These are phyloP conservation scores for Aspergillus ochraceoroseus DNA, from an alignment of 2,329 filamentous ascomycete genomes.

Conservation along the genomic window DNA sequence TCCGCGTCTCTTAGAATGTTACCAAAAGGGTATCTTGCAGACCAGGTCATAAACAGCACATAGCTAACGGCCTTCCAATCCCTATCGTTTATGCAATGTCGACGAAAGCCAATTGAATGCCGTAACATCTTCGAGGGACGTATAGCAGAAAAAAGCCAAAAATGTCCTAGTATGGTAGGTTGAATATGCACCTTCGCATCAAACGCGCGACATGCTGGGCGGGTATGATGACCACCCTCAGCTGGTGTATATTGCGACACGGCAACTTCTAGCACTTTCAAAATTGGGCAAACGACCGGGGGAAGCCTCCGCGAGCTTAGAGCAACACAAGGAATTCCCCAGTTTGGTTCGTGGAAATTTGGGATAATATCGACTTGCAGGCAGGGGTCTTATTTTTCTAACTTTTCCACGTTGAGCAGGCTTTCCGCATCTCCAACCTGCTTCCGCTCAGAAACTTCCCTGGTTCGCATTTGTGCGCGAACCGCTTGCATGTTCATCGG, in stretches of 20 bases:
- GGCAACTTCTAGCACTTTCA: too few species aligned
- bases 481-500: slow-evolving; percentile 52
- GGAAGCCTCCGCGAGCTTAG: too few species aligned
- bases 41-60: background rate
- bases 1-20: background rate
- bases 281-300: too few species aligned
- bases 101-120: background rate
- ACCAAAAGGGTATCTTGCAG: slow-evolving; percentile 7
- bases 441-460: slow-evolving; percentile 77
- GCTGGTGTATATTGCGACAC: too few species aligned
- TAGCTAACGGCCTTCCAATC: background rate
- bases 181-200: background rate
- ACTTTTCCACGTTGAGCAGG: slow-evolving; percentile 57
- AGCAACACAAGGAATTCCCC: background rate
- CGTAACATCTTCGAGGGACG: background rate
- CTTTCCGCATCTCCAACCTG: slow-evolving; percentile 86
- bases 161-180: background rate
- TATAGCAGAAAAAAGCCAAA: background rate
- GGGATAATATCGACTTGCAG: background rate
- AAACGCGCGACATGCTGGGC: too few species aligned
- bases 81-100: background rate
- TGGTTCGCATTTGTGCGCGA: slow-evolving; percentile 64
- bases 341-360: background rate
- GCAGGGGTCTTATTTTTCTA: slow-evolving; percentile 16
- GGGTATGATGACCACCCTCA: too few species aligned